These are phyloP conservation scores for Solanum etuberosum DNA, from an alignment of 257 asterid species.

Conservation along the genomic window DNA sequence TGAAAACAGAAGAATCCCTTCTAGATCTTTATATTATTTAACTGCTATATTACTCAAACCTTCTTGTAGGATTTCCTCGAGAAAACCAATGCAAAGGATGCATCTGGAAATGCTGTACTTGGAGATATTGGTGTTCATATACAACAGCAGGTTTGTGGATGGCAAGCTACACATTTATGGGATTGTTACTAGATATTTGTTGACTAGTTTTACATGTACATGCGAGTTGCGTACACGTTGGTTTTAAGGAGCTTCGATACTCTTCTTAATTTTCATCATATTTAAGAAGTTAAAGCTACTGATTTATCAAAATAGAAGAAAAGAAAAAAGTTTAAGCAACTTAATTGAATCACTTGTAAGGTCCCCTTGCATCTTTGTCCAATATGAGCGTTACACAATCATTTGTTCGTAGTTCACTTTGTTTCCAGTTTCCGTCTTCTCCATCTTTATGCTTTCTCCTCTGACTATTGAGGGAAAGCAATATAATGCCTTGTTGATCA, in stretches of 20 bases:
- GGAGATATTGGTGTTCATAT: slow-evolving; percentile 82
- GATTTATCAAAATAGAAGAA: background rate
- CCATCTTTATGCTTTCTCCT: background rate
- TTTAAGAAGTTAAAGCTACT: background rate
- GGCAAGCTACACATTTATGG: background rate
- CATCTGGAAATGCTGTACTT: slow-evolving; percentile 70
- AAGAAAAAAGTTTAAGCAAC: background rate
- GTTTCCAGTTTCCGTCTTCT: background rate
- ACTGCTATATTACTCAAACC: background rate
- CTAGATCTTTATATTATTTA: background rate
- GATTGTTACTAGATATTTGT: background rate
- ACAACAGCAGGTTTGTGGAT: slow-evolving; percentile 70
- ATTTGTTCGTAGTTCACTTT: background rate
- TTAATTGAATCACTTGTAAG: background rate
- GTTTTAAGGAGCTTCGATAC: background rate
- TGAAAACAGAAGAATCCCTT: background rate
- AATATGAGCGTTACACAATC: background rate
- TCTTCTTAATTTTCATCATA: background rate
- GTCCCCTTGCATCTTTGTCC: background rate
- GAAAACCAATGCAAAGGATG: slow-evolving; percentile 79
- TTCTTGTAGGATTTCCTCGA: slow-evolving; percentile 54
- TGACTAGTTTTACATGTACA: background rate
- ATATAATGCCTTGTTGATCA: background rate
- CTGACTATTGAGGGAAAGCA: background rate
- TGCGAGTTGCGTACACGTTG: background rate